phyloP scores from a whole-genome alignment of 2,329 filamentous ascomycete species.

The Penicillium glabrum region DNA sequence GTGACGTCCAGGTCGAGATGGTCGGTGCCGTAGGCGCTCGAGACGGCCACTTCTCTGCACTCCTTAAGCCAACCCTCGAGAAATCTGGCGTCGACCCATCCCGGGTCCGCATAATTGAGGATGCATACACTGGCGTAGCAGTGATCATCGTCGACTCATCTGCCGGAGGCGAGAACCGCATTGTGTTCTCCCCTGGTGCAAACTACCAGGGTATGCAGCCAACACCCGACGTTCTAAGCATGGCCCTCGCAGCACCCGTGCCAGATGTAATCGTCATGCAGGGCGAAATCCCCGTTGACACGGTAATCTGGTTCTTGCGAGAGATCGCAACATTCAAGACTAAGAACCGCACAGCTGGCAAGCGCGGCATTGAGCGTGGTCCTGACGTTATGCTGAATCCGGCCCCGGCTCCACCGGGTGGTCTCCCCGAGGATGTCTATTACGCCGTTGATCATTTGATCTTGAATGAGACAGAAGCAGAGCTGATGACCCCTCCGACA shows the following conservation, averaged over 20 bases:
- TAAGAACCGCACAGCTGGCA: conserved; percentile 46
- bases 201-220: conserved; percentile 55
- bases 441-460: conserved; percentile 72
- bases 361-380: conserved; percentile 34
- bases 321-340: conserved; percentile 32
- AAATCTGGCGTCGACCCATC: conserved; percentile 63
- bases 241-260: conserved; percentile 37
- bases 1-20: conserved; percentile 61
- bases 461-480: conserved; percentile 87
- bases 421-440: conserved; percentile 67
- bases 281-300: conserved; percentile 71
- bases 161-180: conserved; percentile 70
- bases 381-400: conserved; percentile 79
- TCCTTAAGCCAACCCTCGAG: conserved; percentile 60
- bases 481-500: conserved; percentile 62
- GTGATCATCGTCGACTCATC: conserved; percentile 74
- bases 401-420: conserved; percentile 76
- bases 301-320: conserved; percentile 62
- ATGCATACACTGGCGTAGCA: conserved; percentile 66
- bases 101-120: conserved; percentile 49
- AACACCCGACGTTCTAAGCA: conserved; percentile 38
- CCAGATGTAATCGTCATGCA: conserved; percentile 72
- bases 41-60: conserved; percentile 62
- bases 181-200: conserved; percentile 70
- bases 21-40: conserved; percentile 66